Percentiles rank a stretch among this genome's conserved stretches.
Conservation (phyloP, 2,329 filamentous ascomycete species). For the Daldinia eschscholtzii region DNA sequence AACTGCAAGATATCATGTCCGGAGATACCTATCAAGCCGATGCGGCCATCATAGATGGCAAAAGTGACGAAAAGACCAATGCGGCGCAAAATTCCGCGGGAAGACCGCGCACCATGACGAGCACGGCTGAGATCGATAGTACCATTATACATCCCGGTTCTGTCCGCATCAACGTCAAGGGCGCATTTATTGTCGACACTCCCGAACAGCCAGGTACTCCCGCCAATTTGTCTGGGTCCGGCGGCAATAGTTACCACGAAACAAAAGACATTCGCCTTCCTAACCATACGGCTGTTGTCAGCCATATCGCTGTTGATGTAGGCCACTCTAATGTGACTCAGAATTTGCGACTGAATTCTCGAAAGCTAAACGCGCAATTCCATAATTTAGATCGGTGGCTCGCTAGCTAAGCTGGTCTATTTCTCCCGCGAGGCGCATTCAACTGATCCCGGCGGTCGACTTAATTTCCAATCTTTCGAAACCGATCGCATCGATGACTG, state of each 20-base stretch:
- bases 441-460: conserved; percentile 83
- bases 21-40: conserved; percentile 43
- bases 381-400: conserved; percentile 84
- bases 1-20: conserved; percentile 30
- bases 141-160: conserved; percentile 74
- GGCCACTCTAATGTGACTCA: conserved; percentile 54
- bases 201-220: conserved; percentile 73
- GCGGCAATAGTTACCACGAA: conserved; percentile 67
- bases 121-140: conserved; percentile 70
- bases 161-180: conserved; percentile 95
- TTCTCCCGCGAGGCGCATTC: conserved; percentile 90
- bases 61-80: conserved; percentile 27
- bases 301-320: conserved; percentile 96
- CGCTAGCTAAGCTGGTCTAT: conserved; percentile 95
- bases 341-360: conserved; percentile 26
- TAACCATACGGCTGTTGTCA: conserved; percentile 94
- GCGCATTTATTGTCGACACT: conserved; percentile 92
- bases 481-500: conserved; percentile 94
- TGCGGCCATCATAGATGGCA: conserved; percentile 36
- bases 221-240: conserved; percentile 53
- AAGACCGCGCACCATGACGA: conserved; percentile 59
- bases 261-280: conserved; percentile 95
- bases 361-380: conserved; percentile 21
- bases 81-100: conserved; percentile 31
- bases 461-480: conserved; percentile 97